These are phyloP conservation scores for Candolleomyces eurysporus DNA, from an alignment of 768 basidiomycete genomes.

Conservation along the genomic window DNA sequence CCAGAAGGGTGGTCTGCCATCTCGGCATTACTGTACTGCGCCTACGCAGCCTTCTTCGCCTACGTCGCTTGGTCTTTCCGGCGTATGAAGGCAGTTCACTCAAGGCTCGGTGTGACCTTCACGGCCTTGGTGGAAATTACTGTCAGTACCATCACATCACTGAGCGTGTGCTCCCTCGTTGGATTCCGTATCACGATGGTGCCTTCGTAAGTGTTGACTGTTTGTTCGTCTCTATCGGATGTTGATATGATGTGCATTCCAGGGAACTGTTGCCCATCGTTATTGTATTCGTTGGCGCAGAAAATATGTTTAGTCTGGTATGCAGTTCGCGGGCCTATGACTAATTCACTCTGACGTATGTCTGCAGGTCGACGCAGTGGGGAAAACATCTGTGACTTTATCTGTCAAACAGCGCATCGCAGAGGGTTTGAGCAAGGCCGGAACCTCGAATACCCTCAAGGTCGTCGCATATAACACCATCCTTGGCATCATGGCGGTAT, in stretches of 20 bases:
- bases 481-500: slow-evolving; percentile 71
- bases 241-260: slow-evolving; percentile 5
- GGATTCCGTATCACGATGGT: slow-evolving; percentile 90
- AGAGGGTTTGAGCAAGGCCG: slow-evolving; percentile 83
- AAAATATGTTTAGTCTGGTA: slow-evolving; percentile 96
- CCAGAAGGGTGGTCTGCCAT: slow-evolving; percentile 54
- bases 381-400: slow-evolving; percentile 79
- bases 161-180: slow-evolving; percentile 88
- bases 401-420: slow-evolving; percentile 92
- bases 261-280: slow-evolving; percentile 92
- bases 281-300: slow-evolving; percentile 92
- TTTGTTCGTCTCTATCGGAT: neutral
- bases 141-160: slow-evolving; percentile 90
- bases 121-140: slow-evolving; percentile 90
- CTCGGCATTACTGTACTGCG: slow-evolving; percentile 69
- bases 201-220: slow-evolving; percentile 59
- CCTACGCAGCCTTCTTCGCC: slow-evolving; percentile 71
- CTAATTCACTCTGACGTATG: slow-evolving; percentile 22
- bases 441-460: slow-evolving; percentile 90
- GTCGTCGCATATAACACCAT: slow-evolving; percentile 84
- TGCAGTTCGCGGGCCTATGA: slow-evolving; percentile 22
- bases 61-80: slow-evolving; percentile 78
- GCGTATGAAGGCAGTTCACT: slow-evolving; percentile 83
- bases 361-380: slow-evolving; percentile 79
- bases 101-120: slow-evolving; percentile 85